phyloP scores from a whole-genome alignment of 2,329 filamentous ascomycete species.

The Zymoseptoria passerinii region DNA sequence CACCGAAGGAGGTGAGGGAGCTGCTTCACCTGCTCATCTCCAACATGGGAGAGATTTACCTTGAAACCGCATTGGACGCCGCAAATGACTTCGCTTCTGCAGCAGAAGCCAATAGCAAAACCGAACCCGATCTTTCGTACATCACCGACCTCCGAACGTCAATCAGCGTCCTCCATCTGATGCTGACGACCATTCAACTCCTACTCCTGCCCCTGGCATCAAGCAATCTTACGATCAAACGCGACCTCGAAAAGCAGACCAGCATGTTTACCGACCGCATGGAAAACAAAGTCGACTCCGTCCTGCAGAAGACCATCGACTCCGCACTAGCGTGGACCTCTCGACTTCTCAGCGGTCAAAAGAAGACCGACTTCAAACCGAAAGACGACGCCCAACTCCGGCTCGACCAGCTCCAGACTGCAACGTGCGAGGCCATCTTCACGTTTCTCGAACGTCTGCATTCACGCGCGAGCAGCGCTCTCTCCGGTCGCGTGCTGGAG shows the following conservation, averaged over 20 bases:
- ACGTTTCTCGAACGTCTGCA: slow-evolving; percentile 65
- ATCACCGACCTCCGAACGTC: slow-evolving; percentile 70
- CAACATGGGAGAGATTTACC: slow-evolving; percentile 77
- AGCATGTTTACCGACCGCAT: slow-evolving; percentile 65
- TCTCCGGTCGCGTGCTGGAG: slow-evolving; percentile 77
- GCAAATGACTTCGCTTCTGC: slow-evolving; percentile 66
- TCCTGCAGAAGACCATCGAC: slow-evolving; percentile 61
- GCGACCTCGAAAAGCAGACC: slow-evolving; percentile 80
- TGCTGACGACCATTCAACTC: slow-evolving; percentile 84
- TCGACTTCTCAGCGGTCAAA: slow-evolving; percentile 63
- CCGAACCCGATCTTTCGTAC: slow-evolving; percentile 80
- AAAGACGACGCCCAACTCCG: slow-evolving; percentile 68
- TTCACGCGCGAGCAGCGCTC: slow-evolving; percentile 53
- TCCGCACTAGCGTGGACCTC: slow-evolving; percentile 68
- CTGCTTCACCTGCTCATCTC: slow-evolving; percentile 75
- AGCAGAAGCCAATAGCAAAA: slow-evolving; percentile 65
- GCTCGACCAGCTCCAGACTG: slow-evolving; percentile 63
- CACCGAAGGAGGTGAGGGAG: slow-evolving; percentile 84
- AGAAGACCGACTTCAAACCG: slow-evolving; percentile 85
- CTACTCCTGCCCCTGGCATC: slow-evolving; percentile 85
- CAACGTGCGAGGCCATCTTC: slow-evolving; percentile 73
- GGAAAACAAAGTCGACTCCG: slow-evolving; percentile 71
- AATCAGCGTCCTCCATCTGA: slow-evolving; percentile 83
- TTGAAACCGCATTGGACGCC: slow-evolving; percentile 57
- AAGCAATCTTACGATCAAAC: slow-evolving; percentile 79